These are phyloP conservation scores for Cryphonectria radicalis DNA, from an alignment of 2,329 filamentous ascomycete species.

Conservation along the genomic window DNA sequence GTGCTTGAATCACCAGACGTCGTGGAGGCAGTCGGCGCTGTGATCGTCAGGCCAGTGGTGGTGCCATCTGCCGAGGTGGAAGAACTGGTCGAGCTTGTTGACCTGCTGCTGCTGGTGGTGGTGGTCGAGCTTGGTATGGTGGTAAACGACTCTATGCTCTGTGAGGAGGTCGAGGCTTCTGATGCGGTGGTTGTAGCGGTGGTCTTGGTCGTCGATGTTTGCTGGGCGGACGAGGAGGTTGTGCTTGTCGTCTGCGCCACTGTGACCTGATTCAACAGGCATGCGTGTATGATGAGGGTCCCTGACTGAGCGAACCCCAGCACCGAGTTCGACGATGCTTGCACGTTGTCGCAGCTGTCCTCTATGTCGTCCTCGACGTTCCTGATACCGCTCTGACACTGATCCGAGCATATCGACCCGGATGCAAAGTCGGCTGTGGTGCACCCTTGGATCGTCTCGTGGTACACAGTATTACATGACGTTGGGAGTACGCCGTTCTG, in stretches of 20 bases:
- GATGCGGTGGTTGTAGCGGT: slow-evolving; percentile 10
- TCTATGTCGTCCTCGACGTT: slow-evolving; percentile 76
- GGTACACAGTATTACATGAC: slow-evolving; percentile 48
- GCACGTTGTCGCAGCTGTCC: slow-evolving; percentile 73
- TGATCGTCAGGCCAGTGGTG: slow-evolving; percentile 12
- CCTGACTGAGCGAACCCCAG: slow-evolving; percentile 36
- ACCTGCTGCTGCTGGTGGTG: background rate
- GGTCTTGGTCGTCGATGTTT: slow-evolving; percentile 3
- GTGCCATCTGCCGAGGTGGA: background rate
- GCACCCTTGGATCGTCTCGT: slow-evolving; percentile 46
- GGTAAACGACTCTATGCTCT: slow-evolving; percentile 16
- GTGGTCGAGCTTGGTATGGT: slow-evolving; percentile 11
- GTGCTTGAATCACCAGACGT: slow-evolving; percentile 7
- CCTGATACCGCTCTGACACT: slow-evolving; percentile 62
- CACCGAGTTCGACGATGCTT: slow-evolving; percentile 49
- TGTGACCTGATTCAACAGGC: slow-evolving; percentile 20
- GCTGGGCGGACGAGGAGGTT: background rate
- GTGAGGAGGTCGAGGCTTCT: slow-evolving; percentile 11
- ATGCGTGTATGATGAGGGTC: slow-evolving; percentile 15
- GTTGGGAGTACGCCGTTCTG: slow-evolving; percentile 42
- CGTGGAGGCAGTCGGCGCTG: slow-evolving; percentile 8
- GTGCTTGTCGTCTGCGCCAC: slow-evolving; percentile 21
- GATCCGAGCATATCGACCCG: slow-evolving; percentile 43
- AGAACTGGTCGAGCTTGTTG: slow-evolving; percentile 1
- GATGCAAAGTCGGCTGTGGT: slow-evolving; percentile 40